Conservation (phyloP, 2,329 filamentous ascomycete species). For the Rhinocladiella mackenziei region DNA sequence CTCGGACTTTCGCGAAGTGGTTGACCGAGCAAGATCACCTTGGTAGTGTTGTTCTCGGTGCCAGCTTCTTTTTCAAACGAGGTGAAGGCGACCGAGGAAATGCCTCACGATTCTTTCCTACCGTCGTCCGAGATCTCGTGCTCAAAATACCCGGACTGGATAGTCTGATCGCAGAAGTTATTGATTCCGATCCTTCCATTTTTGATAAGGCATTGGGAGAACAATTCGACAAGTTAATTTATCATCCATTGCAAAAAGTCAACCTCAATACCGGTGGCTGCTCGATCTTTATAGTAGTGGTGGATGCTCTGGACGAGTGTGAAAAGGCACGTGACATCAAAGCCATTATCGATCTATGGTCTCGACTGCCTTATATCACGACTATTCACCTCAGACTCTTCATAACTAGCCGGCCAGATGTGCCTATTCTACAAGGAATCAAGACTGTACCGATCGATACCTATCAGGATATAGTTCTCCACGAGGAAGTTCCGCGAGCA, state of each 20-base stretch:
- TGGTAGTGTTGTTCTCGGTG: conserved; percentile 8
- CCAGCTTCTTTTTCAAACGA: no score
- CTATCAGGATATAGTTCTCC: conserved; percentile 29
- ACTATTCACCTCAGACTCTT: conserved; percentile 29
- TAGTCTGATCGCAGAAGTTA: conserved; percentile 17
- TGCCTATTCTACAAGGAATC: conserved; percentile 29
- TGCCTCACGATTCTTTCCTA: conserved; percentile 39
- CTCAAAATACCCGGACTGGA: conserved; percentile 31
- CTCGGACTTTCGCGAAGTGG: conserved; percentile 34
- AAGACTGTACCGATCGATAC: conserved; percentile 15
- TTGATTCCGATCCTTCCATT: conserved; percentile 31
- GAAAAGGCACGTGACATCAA: conserved; percentile 26
- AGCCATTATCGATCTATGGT: conserved; percentile 29
- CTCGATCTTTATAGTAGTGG: conserved; percentile 23
- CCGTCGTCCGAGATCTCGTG: conserved; percentile 38
- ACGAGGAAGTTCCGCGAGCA: conserved; percentile 26
- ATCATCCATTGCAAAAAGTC: conserved; percentile 24
- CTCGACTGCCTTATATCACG: conserved; percentile 11
- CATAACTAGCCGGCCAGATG: conserved; percentile 33
- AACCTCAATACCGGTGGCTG: background rate
- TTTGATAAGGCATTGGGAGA: conserved; percentile 28
- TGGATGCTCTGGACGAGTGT: conserved; percentile 35
- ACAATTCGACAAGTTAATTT: conserved; percentile 32
- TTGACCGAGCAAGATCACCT: conserved; percentile 1
- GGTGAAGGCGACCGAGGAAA: conserved; percentile 38